Evolutionary conservation across 257 asterid species (phyloP), one percentile per base, ranked within the genome.

Genomic region (Ehretia macrophylla): DNA sequence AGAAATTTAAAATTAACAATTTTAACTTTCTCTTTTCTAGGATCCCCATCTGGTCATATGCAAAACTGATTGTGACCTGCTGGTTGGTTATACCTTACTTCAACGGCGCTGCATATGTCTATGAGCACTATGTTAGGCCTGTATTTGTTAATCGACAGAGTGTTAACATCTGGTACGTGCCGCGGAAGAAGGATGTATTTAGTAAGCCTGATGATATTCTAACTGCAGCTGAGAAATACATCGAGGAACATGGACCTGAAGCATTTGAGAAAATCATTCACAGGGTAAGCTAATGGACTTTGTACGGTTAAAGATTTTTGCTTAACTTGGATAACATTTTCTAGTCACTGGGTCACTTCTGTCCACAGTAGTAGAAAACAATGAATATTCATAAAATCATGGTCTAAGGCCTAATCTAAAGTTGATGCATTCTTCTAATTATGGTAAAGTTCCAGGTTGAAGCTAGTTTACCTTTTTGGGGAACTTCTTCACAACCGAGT

Each of bases 71-170:
- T 16, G 75, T 85, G 59, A 88, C 95, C 39, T 88, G 96, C 82
- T 93, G 99, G 99, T 79, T 93, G 78, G 96, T 93, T 62, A 86
- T 93, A 51, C 99, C 99, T 0, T 83, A 89, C 79, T 93, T 93
- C 84, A 86, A 83, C 40, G 99, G 97, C 59, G 99, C 97, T 54
- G 95, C 99, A 14, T 85, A 75, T 32, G 96, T 93, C 5, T 93
- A 93, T 20, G 94, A 88, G 61, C 89, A 86, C 52, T 88, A 60
- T 32, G 90, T 93, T 13, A 81, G 99, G 77, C 97, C 99, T 49
- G 79, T 86, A 66, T 68, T 88, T 8, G 85, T 91, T 19, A 84
- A 84, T 13, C 70, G 95, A 10, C 77, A 85, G 77, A 11, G 68
- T n/a, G 76, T 85, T 51, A 85, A 84, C 80, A 68, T 88, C 70